phyloP scores from a whole-genome alignment of 2,329 filamentous ascomycete species.

The Cercospora berteroae region DNA sequence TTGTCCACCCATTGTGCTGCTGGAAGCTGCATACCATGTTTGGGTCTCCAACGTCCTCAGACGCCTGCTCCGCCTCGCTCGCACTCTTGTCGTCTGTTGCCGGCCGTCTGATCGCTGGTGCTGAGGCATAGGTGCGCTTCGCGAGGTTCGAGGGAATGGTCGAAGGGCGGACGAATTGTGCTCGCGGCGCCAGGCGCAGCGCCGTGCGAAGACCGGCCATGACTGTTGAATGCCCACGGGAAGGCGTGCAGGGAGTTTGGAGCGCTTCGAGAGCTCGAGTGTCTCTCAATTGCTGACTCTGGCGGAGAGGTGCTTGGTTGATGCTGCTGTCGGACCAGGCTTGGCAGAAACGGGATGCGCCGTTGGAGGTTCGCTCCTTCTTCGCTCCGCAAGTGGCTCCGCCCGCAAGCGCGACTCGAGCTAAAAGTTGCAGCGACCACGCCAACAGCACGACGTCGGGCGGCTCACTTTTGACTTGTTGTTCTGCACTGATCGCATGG shows the following conservation, averaged over 20 bases:
- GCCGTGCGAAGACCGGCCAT: conserved; percentile 33
- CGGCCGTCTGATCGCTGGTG: conserved; percentile 16
- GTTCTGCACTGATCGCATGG: neutral
- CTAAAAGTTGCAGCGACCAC: conserved; percentile 7
- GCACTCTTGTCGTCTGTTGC: conserved; percentile 30
- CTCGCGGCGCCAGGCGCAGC: conserved; percentile 31
- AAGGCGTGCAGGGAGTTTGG: neutral
- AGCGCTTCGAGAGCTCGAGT: conserved; percentile 3
- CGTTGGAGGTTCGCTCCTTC: conserved; percentile 4
- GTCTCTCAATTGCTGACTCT: conserved; percentile 5
- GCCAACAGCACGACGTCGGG: neutral
- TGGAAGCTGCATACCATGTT: conserved; percentile 33
- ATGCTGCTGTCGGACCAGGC: neutral
- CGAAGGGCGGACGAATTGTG: conserved; percentile 31
- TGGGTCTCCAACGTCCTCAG: conserved; percentile 33
- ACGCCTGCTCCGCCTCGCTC: conserved; percentile 30
- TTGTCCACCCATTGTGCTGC: neutral
- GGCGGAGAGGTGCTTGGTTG: neutral
- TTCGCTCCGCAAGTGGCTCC: conserved; percentile 8
- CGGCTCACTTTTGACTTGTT: neutral
- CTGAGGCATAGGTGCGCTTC: conserved; percentile 30
- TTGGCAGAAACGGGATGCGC: conserved; percentile 9
- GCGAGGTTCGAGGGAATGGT: conserved; percentile 24
- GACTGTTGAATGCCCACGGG: conserved; percentile 1
- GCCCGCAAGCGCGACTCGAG: neutral